Conservation (phyloP, 2,329 filamentous ascomycete species). For the Endothia cerciana region DNA sequence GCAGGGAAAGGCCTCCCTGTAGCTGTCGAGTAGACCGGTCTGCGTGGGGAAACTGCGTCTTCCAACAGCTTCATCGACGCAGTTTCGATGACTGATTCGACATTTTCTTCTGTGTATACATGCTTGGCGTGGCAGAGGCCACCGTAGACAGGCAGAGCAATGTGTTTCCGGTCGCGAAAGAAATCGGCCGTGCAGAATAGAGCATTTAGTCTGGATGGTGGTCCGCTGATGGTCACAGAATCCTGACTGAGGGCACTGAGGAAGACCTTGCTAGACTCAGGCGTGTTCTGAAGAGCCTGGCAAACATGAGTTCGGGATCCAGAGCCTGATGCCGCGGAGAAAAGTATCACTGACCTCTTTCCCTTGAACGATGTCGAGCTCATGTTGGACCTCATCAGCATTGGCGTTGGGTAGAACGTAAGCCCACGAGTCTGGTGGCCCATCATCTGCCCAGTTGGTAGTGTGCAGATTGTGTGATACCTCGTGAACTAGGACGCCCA, state of each 20-base stretch:
- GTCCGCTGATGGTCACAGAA: constrained; percentile 45
- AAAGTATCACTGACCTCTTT: constrained; percentile 28
- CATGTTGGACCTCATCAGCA: constrained; percentile 39
- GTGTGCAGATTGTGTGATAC: constrained; percentile 48
- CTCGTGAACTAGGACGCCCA: constrained; percentile 48
- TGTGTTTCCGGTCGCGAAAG: constrained; percentile 37
- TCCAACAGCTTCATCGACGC: background rate
- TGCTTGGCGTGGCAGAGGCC: constrained; percentile 8
- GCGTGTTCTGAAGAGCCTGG: constrained; percentile 29
- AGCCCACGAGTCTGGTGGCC: constrained; percentile 43
- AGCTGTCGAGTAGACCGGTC: constrained; percentile 40
- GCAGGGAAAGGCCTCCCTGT: constrained; percentile 37
- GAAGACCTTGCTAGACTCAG: constrained; percentile 43
- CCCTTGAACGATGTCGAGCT: constrained; percentile 43
- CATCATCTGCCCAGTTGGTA: constrained; percentile 28
- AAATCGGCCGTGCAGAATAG: constrained; percentile 37
- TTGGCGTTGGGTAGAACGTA: constrained; percentile 44
- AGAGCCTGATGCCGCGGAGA: too few relatives aligned
- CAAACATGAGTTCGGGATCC: background rate
- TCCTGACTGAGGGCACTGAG: constrained; percentile 41
- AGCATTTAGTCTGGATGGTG: constrained; percentile 38
- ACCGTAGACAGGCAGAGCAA: constrained; percentile 36
- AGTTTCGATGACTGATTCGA: background rate
- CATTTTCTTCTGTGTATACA: constrained; percentile 12
- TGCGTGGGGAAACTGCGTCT: constrained; percentile 26